Evolutionary conservation across 805 yeast species (phyloP).

Genomic region (Metschnikowia lunata): DNA sequence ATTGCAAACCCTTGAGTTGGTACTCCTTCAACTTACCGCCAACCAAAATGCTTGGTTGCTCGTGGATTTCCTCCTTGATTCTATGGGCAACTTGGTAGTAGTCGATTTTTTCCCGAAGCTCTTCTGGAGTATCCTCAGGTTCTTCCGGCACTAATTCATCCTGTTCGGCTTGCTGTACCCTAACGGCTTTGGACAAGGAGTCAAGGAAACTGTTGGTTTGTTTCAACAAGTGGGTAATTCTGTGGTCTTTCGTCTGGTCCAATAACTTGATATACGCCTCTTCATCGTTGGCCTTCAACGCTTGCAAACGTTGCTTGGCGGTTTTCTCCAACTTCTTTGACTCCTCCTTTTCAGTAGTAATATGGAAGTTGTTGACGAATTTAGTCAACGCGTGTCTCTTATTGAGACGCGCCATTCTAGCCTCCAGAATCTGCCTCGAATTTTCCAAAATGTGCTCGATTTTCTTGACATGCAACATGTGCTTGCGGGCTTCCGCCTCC

Average conservation of each 20-base stretch:
- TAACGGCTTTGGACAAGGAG: conserved; percentile 73
- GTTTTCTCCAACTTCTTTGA: conserved; percentile 69
- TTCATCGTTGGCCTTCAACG: conserved; percentile 82
- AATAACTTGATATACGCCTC: conserved; percentile 80
- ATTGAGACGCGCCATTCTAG: conserved; percentile 20
- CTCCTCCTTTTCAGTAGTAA: conserved; percentile 66
- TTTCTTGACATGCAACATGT: conserved; percentile 47
- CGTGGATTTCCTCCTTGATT: conserved; percentile 59
- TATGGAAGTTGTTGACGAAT: conserved; percentile 46
- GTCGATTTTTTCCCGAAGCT: conserved; percentile 62
- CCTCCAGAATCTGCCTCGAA: conserved; percentile 22
- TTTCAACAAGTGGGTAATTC: conserved; percentile 76
- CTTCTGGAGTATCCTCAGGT: conserved; percentile 42
- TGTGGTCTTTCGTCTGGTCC: conserved; percentile 82
- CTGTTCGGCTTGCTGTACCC: conserved; percentile 62
- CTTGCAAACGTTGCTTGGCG: conserved; percentile 85
- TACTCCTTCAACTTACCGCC: conserved; percentile 81
- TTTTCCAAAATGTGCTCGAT: conserved; percentile 31
- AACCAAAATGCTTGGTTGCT: conserved; percentile 64
- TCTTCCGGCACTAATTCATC: conserved; percentile 29
- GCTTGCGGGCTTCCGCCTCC: conserved; percentile 49
- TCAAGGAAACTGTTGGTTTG: conserved; percentile 78
- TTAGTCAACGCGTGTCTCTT: conserved; percentile 28
- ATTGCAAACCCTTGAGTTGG: conserved; percentile 59
- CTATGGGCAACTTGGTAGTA: conserved; percentile 81